Base-by-base conservation (phyloP, 345 rosid genomes). In the Lumnitzera littorea region DNA sequence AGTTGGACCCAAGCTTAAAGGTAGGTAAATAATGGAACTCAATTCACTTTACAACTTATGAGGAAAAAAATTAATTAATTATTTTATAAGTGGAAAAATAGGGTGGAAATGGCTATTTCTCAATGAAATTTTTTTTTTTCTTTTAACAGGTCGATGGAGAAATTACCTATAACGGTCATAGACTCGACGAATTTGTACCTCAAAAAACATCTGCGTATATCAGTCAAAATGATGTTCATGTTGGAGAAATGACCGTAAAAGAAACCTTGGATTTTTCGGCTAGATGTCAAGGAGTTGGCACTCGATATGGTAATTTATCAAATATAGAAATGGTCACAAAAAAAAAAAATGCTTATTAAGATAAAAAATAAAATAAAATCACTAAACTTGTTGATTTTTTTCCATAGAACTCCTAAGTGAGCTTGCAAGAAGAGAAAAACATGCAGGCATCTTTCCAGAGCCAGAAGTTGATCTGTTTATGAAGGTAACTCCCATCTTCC, bases 251-350 rank as follows among this genome's bases (percentile, higher is more conserved):
- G 97, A 92, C 97, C 0, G 99, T 92, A 5, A 85, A 81, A 78
- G 99, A 92, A 77, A 92, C 97, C 25, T 70, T 92, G 1, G 97
- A 92, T 73, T 92, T 92, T 74, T 92, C 97, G 2, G 97, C 97
- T 14, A 80, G 95, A 56, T 92, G 99, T 59, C 96, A 79, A 68
- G 99, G 99, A 24, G 87, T 87, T 49, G 99, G 99, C 13, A 74
- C 82, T 47, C 77, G 99, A 79, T 81, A 85, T 43, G 99, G 99
- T 92, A 84, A 50, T 43, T 23, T 36, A 62, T 15, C 48, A 15
- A 48, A 5, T n/a, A 48, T 13, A 27, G 55, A 27, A 41, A 36
- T 14, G 7, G 43, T 6, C 14, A 14, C n/a, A 12, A 46, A 23
- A 24, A 2, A 12, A 46, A 27, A 15, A 27, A 20, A 20, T 20